Evolutionary conservation across 768 basidiomycete species (phyloP), one percentile per base, ranked within the genome.

Genomic region (Trametes sanguinea): DNA sequence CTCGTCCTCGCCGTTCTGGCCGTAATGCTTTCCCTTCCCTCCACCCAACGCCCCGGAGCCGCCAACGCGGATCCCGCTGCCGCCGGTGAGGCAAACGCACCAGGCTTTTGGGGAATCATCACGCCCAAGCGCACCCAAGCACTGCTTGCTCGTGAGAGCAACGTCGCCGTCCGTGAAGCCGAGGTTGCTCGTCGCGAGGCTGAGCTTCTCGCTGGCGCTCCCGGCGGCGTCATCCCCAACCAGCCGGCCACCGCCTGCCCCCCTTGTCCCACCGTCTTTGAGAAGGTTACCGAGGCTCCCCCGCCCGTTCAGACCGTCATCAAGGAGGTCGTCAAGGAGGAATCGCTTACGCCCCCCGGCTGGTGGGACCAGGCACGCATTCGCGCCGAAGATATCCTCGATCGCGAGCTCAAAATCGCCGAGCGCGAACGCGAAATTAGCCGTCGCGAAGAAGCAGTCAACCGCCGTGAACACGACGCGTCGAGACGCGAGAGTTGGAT

Each of bases 181-280:
- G 92, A 94, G 67, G 92, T 94, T 45, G 92, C 92, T 22, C 89
- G 90, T 63, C 90, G 92, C 43, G 92, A 94, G 69, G 92, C 93
- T 32, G 92, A 94, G 67, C 74, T 94, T 43, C 84, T 94, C 39
- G 88, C 84, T 14, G 92, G 90, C 47, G 88, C 90, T 1, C 91
- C 92, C 1, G 93, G 89, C 17, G 92, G 92, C 40, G 87, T 94
- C 27, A 75, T 90, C 51, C 45, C 87, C 6, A 65, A 79, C 0
- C 81, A 83, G 4, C 75, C 85, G 1, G 78, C 86, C 2, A 64
- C 76, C 40, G 63, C 77, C 8, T 92, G 90, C 69, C 81, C 91
- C 0, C 65, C 80, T 1, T 92, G 90, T 63, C 73, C 80, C 6
- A 74, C 82, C 1, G 69, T 83, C 14, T 83, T 85, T 0, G 76